Base-by-base conservation (phyloP, 139 green algal species). In the Chlamydomonas sphaeroides region DNA sequence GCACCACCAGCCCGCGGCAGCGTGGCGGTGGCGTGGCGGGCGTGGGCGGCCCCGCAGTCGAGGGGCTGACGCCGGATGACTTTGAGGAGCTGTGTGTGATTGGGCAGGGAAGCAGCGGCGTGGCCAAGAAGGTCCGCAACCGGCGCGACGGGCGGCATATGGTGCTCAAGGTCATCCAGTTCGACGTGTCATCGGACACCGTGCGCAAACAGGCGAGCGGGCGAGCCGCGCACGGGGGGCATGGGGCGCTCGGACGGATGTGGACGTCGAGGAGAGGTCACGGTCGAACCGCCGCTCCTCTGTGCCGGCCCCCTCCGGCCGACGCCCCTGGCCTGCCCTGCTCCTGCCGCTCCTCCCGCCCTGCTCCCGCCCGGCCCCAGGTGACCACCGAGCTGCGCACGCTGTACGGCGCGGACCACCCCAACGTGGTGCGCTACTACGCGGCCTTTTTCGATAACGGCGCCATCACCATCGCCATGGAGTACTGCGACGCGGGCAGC, bases 401-500 rank as follows among this genome's bases (percentile, higher is more conserved):
- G 33, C 62, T 94, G 63, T 87, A 92, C 68, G 89, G 87, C 36
- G 88, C 91, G 0, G 78, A 76, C 48, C 82, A 92, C 71, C 76
- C 69, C 10, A 85, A 90, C 45, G 82, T 93, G 5, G 88, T 93
- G 67, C 72, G 67, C 15, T 92, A 93, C 85, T 79, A 85, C 53
- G 45, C 32, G 49, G 83, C 85, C 32, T 94, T 89, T 66, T 92
- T 94, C 61, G 85, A 88, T 56, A 90, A 91, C 68, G 90, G 90
- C 11, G 87, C 88, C 72, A 90, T 94, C 78, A 94, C 90, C 2
- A 95, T 99, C 45, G 92, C 96, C 18, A 92, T 99, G 80, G 95
- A 99, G 87, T 97, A 97, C 87, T 96, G 98, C 92, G 94, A 99
- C 67, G 95, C 89, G 0, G 96, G 96, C 35, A 95, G 88, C 0